Evolutionary conservation across 2,329 filamentous ascomycete species (phyloP).

Genomic region (Xenosphaeropsis pyriputrescens): DNA sequence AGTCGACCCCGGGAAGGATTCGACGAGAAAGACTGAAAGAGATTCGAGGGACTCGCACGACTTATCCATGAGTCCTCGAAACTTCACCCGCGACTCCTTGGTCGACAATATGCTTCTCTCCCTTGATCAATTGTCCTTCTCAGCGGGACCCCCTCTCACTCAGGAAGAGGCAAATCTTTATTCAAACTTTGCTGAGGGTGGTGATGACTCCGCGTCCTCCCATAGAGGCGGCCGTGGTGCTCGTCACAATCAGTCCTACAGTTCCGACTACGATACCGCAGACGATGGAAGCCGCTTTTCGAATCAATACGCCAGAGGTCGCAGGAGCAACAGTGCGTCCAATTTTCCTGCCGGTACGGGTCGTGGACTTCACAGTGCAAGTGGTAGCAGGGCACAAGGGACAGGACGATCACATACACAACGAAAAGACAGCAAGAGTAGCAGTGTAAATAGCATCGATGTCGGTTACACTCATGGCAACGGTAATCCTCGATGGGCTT

Average conservation of each 20-base stretch:
- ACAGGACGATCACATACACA: constrained; percentile 27
- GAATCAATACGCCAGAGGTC: constrained; percentile 37
- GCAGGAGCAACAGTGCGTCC: constrained; percentile 70
- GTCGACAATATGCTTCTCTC: constrained; percentile 93
- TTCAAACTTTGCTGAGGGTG: constrained; percentile 6
- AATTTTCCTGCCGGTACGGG: constrained; percentile 47
- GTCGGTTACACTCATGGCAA: constrained; percentile 42
- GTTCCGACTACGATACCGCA: constrained; percentile 41
- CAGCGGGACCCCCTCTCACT: constrained; percentile 18
- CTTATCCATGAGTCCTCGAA: constrained; percentile 61
- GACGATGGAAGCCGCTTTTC: constrained; percentile 39
- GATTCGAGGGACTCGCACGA: constrained; percentile 42
- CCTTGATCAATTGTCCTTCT: constrained; percentile 66
- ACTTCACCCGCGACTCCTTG: constrained; percentile 75
- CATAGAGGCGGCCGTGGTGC: constrained; percentile 7
- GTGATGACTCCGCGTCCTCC: constrained; percentile 13
- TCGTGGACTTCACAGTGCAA: constrained; percentile 19
- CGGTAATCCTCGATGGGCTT: constrained; percentile 42
- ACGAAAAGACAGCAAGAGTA: constrained; percentile 58
- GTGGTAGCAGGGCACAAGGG: too few species aligned
- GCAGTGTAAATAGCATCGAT: constrained; percentile 52
- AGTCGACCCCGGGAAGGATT: constrained; percentile 11
- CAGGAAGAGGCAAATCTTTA: constrained; percentile 15
- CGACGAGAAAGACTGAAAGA: constrained; percentile 9
- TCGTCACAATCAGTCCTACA: constrained; percentile 38